A percentile compares a stretch with the other conserved stretches of the same genome.
phyloP scores from a whole-genome alignment of 2,329 filamentous ascomycete genomes.

The Trichophyton simii region DNA sequence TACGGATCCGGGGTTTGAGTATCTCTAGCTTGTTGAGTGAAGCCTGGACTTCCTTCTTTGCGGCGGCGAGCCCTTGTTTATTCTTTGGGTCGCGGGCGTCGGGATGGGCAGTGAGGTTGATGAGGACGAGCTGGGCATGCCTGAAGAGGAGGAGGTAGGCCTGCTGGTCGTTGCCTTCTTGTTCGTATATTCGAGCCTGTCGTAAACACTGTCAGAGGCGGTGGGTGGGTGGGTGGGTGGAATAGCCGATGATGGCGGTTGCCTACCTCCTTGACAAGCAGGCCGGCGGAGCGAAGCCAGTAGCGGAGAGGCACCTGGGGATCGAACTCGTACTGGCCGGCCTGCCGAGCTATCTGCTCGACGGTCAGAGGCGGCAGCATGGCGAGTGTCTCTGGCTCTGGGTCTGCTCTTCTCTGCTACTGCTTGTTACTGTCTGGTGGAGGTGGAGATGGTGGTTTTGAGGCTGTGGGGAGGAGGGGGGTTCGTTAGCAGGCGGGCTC shows the following conservation, averaged over 20 bases:
- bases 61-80: conserved; percentile 40
- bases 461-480: no score
- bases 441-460: no score
- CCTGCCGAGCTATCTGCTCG: conserved; percentile 63
- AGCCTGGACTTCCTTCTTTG: conserved; percentile 48
- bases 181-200: conserved; percentile 71
- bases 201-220: background rate
- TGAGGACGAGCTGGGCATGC: conserved; percentile 71
- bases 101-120: conserved; percentile 63
- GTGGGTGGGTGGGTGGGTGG: background rate
- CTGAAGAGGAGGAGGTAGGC: conserved; percentile 87
- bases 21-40: conserved; percentile 61
- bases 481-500: no score
- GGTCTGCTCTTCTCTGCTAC: no score
- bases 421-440: no score
- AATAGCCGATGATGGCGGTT: background rate
- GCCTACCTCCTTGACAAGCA: conserved; percentile 63
- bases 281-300: conserved; percentile 71
- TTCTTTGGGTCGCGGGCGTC: conserved; percentile 55
- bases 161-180: conserved; percentile 73
- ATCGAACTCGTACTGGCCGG: conserved; percentile 71
- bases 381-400: background rate
- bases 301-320: conserved; percentile 60
- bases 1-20: conserved; percentile 66
- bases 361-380: conserved; percentile 51